Evolutionary conservation across 352 stramenopile species (phyloP), one percentile per base, ranked within the genome.

Genomic region (Pythium oligandrum): DNA sequence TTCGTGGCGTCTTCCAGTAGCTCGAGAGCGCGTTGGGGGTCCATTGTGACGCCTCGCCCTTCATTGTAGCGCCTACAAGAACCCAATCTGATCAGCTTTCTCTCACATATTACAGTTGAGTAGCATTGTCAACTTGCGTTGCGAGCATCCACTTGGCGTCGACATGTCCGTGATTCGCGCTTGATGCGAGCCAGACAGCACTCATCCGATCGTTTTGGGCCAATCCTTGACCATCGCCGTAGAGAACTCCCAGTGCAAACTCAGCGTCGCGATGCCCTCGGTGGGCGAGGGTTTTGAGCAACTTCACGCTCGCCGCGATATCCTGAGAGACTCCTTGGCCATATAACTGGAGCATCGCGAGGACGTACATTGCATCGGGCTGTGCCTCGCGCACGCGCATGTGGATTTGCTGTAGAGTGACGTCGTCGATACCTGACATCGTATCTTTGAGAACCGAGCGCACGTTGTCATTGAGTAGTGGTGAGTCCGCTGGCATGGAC

Each of bases 71-170:
- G 39, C 26, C 50, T 56, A 31, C 48, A 44, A 30, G 37, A 9
- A 44, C 17, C 9, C 45, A 37, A 51, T 26, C 17, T 26, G 17
- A 26, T 26, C 17, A 26, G 17, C 17, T 26, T 26, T 26, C 17
- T 26, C 17, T 26, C 17, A 26, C 17, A 26, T 26, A 26, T 26
- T 26, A 26, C 17, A 26, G 17, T 26, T 26, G 17, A 26, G 17
- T 26, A 26, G 17, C 17, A 26, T 26, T 26, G 17, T 26, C 17
- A 26, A 38, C 50, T 9, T 48, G 37, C 42, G 31, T 51, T 2
- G 61, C 61, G 26, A 68, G 55, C 55, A 68, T 58, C 61, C 61
- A 68, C 37, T 48, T 47, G 33, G 61, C 61, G 48, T 68, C 61
- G 6, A n/a, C 42, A 30, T 68, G 61, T 33, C 55, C 61, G 26